Conservation (phyloP, 1,139 yeast genomes). For the Candida tropicalis region DNA sequence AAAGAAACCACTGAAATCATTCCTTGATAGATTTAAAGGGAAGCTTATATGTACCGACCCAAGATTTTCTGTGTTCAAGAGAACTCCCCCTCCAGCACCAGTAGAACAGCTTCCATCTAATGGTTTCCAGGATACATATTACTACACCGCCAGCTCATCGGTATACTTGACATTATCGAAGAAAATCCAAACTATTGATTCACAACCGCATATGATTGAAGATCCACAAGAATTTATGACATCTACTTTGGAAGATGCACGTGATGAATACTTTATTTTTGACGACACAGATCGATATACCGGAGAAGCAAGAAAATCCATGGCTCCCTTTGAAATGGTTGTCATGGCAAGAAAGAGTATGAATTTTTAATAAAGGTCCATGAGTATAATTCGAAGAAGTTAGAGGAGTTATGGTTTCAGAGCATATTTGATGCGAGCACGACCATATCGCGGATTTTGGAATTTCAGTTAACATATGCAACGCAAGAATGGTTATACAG, state of each 20-base stretch:
- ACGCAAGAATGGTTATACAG: no score
- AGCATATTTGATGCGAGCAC: no score
- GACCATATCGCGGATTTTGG: no score
- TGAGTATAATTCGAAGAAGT: no score
- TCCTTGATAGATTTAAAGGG: not conserved
- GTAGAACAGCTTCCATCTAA: not conserved
- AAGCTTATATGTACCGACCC: not conserved
- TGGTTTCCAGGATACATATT: not conserved
- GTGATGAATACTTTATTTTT: constrained; percentile 1
- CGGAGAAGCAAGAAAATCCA: not conserved
- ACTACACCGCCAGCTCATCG: not conserved
- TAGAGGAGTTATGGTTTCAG: no score
- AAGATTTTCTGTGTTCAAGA: not conserved
- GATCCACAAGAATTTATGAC: not conserved
- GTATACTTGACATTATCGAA: not conserved
- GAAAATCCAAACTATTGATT: not conserved
- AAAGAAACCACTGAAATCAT: not conserved
- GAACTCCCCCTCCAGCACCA: not conserved
- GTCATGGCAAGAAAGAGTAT: not conserved
- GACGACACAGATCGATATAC: not conserved
- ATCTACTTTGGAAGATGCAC: not conserved
- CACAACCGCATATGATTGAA: not conserved
- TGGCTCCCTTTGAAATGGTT: not conserved
- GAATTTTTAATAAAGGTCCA: no score
- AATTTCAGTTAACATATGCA: no score